Evolutionary conservation across 2,329 filamentous ascomycete genomes (phyloP), one percentile per base, ranked within the genome.

Genomic region (Claviceps lovelessii): DNA sequence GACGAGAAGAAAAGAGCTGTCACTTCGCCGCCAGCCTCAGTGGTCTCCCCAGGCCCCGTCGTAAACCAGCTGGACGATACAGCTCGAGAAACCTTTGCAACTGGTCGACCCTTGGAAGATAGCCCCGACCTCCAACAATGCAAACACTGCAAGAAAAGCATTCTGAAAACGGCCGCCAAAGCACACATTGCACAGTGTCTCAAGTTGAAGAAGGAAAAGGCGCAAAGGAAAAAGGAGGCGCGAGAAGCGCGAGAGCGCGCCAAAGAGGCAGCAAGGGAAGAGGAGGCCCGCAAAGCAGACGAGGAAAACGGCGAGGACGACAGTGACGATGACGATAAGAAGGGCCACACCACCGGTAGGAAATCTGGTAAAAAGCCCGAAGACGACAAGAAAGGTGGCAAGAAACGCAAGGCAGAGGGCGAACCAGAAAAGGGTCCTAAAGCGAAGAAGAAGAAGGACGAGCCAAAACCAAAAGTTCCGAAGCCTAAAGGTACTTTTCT

Each of bases 381-480:
- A 46, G 76, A 80, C 9, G 81, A 83, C 52, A 79, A 78, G 57
- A 85, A 84, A 62, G 49, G 52, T 13, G 82, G 84, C 50, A 90
- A 90, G 75, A 90, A 90, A 71, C 76, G 85, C 56, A 90, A 89
- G 70, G 84, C 85, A 8, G 85, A 88, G 54, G 78, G 73, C 8
- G 84, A 90, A 61, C 78, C 80, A n/a, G 86, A 89, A 53, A 93
- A 93, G 72, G 86, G 80, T 17, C 85, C 86, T 0, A 93, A 91
- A 70, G 81, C 84, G 60, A 95, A 95, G 75, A 95, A 95, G 75
- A 95, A 95, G 75, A 95, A 95, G 72, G 89, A 95, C 58, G 89
- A 95, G 64, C 84, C 85, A 1, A 94, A 94, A 67, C 77, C 84
- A 23, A 95, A 94, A 70, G 76, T 80, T 1, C 79, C 88, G 0